phyloP scores from a whole-genome alignment of 306 rosid genomes.

The Echinosophora koreensis region DNA sequence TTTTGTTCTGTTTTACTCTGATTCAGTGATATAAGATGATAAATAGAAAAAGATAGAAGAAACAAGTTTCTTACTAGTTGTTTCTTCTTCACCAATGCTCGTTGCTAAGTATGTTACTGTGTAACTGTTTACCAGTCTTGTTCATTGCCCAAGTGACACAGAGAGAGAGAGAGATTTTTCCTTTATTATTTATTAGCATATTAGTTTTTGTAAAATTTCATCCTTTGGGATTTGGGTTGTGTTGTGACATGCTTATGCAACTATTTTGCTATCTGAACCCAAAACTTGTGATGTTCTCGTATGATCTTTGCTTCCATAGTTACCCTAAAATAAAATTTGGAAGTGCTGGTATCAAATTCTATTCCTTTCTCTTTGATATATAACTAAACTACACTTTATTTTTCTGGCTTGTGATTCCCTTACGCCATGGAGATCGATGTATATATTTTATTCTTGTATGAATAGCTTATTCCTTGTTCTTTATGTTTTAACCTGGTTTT shows the following conservation, averaged over 20 bases:
- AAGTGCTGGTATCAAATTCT: slow-evolving; percentile 1
- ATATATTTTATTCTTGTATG: not conserved
- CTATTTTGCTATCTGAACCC: not conserved
- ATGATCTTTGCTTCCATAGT: not conserved
- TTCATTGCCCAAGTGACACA: not conserved
- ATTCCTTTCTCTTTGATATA: not conserved
- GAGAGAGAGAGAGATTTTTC: too few species aligned
- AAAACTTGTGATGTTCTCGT: not conserved
- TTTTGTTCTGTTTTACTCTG: slow-evolving; percentile 1
- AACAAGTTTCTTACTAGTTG: not conserved
- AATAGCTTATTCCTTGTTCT: slow-evolving; percentile 4
- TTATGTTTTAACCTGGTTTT: slow-evolving; percentile 28
- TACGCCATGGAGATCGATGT: not conserved
- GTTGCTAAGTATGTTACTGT: not conserved
- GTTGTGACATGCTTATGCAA: too few species aligned
- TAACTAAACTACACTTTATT: not conserved
- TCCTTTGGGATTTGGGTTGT: too few species aligned
- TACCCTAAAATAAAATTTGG: not conserved
- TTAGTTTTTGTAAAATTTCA: too few species aligned
- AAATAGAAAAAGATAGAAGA: not conserved
- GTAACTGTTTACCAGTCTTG: not conserved
- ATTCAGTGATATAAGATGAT: not conserved
- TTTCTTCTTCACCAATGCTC: not conserved
- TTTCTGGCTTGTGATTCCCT: slow-evolving; percentile 23
- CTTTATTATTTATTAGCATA: too few species aligned